phyloP scores from a whole-genome alignment of 768 basidiomycete genomes.

The Naematelia aurantialba region DNA sequence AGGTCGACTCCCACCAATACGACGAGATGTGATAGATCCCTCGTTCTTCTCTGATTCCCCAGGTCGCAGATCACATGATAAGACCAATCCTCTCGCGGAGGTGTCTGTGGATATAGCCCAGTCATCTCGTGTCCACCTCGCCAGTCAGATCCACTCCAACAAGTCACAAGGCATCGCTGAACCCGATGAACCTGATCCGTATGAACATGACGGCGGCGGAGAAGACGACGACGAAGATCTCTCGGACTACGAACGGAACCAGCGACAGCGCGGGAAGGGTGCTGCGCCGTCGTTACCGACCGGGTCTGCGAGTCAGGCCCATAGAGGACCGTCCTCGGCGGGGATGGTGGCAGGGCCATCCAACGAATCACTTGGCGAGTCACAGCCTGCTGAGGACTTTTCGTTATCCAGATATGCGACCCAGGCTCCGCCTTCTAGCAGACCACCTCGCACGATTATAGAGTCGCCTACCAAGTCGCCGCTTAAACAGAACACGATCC shows the following conservation, averaged over 20 bases:
- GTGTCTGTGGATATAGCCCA: neutral
- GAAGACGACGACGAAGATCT: slow-evolving; percentile 9
- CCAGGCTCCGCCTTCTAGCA: neutral
- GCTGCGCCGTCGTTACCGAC: neutral
- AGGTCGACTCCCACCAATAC: neutral
- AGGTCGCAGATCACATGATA: no score
- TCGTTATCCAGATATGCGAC: neutral
- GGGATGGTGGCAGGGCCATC: neutral
- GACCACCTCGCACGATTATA: no score
- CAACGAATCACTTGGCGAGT: neutral
- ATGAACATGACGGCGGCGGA: neutral
- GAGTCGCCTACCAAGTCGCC: no score
- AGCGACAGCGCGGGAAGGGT: slow-evolving; percentile 1
- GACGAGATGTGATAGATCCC: neutral
- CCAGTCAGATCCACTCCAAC: neutral
- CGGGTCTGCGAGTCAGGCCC: no score
- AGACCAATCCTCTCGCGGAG: neutral
- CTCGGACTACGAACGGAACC: slow-evolving; percentile 12
- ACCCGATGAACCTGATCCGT: neutral
- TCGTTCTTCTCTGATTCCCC: neutral
- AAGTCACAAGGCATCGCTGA: neutral
- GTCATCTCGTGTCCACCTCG: neutral
- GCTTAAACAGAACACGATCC: neutral
- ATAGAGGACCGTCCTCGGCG: neutral
- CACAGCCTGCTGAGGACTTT: neutral